Conservation (phyloP, 225 moss, liverwort and hornwort genomes). For the Marchantia polymorpha region DNA sequence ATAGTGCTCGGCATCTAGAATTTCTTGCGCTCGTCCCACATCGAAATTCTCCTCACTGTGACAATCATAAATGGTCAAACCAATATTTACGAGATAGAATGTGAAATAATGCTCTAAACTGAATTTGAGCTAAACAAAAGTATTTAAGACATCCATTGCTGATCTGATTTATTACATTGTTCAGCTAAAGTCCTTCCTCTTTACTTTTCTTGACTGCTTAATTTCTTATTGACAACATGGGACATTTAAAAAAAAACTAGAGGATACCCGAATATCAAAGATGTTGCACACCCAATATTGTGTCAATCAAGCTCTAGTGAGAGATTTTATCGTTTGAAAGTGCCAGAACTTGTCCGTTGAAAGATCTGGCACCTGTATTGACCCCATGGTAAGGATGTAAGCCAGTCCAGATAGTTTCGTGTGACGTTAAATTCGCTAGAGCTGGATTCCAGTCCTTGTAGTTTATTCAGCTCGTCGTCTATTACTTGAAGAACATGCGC, state of each 20-base stretch:
- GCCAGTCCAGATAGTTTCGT: conserved; percentile 97
- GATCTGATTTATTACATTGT: too few relatives aligned
- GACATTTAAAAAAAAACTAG: not conserved
- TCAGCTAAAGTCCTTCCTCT: too few relatives aligned
- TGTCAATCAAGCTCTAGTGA: not conserved
- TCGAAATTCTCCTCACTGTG: conserved; percentile 89
- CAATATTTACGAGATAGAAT: not conserved
- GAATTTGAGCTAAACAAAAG: not conserved
- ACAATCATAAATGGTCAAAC: not conserved
- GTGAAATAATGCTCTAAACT: not conserved
- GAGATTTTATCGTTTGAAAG: not conserved
- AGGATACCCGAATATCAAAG: not conserved
- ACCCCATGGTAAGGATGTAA: conserved; percentile 67
- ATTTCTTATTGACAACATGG: not conserved
- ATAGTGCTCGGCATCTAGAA: conserved; percentile 85
- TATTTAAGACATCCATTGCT: too few relatives aligned
- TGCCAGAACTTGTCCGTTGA: not conserved
- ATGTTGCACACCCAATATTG: not conserved
- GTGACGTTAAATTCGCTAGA: conserved; percentile 99
- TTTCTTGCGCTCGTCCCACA: conserved; percentile 74
- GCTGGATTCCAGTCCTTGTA: conserved; percentile 94
- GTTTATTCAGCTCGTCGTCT: conserved; percentile 93
- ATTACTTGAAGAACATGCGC: conserved; percentile 81
- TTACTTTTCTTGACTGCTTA: not conserved
- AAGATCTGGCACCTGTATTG: conserved; percentile 44